phyloP scores from a whole-genome alignment of 2,329 filamentous ascomycete species.

The Hysterium pulicare region DNA sequence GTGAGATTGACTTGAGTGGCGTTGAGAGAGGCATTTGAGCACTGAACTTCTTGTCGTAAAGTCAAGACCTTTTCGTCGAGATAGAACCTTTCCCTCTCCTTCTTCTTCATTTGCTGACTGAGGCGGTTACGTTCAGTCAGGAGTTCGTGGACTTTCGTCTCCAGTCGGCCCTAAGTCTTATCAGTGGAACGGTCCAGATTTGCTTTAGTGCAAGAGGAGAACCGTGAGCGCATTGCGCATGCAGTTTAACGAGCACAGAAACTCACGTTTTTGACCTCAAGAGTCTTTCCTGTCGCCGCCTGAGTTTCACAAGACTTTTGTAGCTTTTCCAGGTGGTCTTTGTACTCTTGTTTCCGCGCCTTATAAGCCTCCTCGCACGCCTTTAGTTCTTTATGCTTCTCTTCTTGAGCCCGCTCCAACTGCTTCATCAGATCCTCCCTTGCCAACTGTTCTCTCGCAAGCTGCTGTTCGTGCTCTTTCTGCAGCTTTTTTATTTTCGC shows the following conservation, averaged over 20 bases:
- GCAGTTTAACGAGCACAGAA: no score
- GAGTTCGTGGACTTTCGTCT: neutral
- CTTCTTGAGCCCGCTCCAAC: slow-evolving; percentile 64
- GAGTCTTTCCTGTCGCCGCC: slow-evolving; percentile 61
- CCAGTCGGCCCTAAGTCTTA: neutral
- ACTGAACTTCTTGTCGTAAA: slow-evolving; percentile 22
- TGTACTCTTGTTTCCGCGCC: slow-evolving; percentile 49
- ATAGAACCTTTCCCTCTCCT: neutral
- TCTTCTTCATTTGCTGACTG: neutral
- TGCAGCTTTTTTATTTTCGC: slow-evolving; percentile 43
- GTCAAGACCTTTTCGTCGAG: neutral
- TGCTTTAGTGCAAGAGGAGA: no score
- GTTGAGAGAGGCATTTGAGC: slow-evolving; percentile 15
- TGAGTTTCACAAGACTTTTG: slow-evolving; percentile 67
- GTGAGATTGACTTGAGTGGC: slow-evolving; percentile 28
- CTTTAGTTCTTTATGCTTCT: slow-evolving; percentile 64
- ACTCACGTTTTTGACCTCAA: slow-evolving; percentile 68
- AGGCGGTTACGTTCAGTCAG: neutral
- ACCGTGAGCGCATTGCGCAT: no score
- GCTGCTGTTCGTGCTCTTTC: slow-evolving; percentile 64
- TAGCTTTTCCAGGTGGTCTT: slow-evolving; percentile 20
- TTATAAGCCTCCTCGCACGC: slow-evolving; percentile 59
- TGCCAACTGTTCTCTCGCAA: slow-evolving; percentile 25
- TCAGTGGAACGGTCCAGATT: no score
- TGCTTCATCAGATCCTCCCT: slow-evolving; percentile 31